A percentile compares a stretch with the other conserved stretches of the same genome.
These are phyloP conservation scores for Groenewaldozyma salmanticensis DNA, from an alignment of 805 yeast species.

Conservation along the genomic window DNA sequence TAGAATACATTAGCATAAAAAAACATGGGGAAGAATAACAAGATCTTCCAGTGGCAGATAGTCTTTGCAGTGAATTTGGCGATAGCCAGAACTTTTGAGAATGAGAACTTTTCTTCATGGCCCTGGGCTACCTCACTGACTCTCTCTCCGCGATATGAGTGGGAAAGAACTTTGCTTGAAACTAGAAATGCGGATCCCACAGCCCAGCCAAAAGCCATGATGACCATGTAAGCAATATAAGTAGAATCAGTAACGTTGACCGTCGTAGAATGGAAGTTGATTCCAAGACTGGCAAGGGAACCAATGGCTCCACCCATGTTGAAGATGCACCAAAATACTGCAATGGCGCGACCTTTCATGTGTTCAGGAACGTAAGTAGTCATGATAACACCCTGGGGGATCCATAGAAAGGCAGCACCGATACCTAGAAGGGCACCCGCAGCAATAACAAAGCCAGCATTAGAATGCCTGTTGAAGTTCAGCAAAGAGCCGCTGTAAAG, in stretches of 20 bases:
- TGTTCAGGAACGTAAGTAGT: conserved; percentile 46
- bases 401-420: conserved; percentile 48
- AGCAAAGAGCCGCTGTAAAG: conserved; percentile 44
- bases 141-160: conserved; percentile 12
- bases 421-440: conserved; percentile 51
- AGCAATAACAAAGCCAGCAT: conserved; percentile 43
- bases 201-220: conserved; percentile 40
- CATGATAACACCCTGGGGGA: conserved; percentile 48
- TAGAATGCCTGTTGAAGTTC: conserved; percentile 37
- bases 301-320: conserved; percentile 58
- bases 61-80: conserved; percentile 7
- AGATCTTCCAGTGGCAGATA: conserved; percentile 13
- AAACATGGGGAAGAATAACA: conserved; percentile 45
- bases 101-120: conserved; percentile 7
- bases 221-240: conserved; percentile 43
- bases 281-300: conserved; percentile 45
- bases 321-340: conserved; percentile 51
- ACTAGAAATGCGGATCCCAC: conserved; percentile 20
- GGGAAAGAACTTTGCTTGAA: conserved; percentile 6
- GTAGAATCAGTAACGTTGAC: conserved; percentile 39
- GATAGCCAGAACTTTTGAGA: conserved; percentile 8
- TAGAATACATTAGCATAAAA: conserved; percentile 56
- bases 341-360: conserved; percentile 42
- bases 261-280: conserved; percentile 33
- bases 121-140: conserved; percentile 5